Percentiles rank a stretch among this genome's conserved stretches.
Evolutionary conservation across 1,284 basidiomycete species (phyloP).

Genomic region (Cryptococcus sp.): DNA sequence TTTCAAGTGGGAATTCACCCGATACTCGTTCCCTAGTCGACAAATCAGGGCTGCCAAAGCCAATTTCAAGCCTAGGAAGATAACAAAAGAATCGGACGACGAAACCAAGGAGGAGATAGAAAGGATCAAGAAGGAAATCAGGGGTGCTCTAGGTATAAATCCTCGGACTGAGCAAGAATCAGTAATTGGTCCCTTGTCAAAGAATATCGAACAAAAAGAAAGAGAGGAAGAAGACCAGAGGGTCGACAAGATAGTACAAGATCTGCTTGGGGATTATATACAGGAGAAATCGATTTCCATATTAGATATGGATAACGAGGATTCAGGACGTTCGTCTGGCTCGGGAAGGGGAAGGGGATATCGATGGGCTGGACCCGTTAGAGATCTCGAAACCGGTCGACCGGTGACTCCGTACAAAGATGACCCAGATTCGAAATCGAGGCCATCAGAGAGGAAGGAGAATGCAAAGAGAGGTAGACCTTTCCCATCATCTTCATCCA

Average conservation of each 20-base stretch:
- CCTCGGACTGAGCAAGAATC: too few relatives aligned
- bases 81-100: neutral
- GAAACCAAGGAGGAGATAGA: neutral
- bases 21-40: neutral
- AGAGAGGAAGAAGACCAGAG: neutral
- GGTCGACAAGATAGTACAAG: neutral
- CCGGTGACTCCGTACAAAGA: neutral
- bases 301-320: neutral
- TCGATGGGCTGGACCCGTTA: neutral
- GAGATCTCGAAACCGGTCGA: neutral
- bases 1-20: neutral
- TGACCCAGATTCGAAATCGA: neutral
- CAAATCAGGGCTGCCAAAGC: neutral
- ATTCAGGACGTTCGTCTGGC: too few relatives aligned
- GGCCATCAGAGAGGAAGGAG: neutral
- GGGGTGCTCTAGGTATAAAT: neutral
- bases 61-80: neutral
- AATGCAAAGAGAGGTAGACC: neutral
- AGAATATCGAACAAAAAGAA: neutral
- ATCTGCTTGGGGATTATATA: neutral
- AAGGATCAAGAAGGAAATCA: neutral
- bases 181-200: too few relatives aligned
- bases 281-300: neutral
- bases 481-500: neutral
- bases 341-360: too few relatives aligned